Percentiles rank a stretch among this genome's conserved stretches.
Conservation (phyloP, 2,329 filamentous ascomycete species). For the Aspergillus felis region DNA sequence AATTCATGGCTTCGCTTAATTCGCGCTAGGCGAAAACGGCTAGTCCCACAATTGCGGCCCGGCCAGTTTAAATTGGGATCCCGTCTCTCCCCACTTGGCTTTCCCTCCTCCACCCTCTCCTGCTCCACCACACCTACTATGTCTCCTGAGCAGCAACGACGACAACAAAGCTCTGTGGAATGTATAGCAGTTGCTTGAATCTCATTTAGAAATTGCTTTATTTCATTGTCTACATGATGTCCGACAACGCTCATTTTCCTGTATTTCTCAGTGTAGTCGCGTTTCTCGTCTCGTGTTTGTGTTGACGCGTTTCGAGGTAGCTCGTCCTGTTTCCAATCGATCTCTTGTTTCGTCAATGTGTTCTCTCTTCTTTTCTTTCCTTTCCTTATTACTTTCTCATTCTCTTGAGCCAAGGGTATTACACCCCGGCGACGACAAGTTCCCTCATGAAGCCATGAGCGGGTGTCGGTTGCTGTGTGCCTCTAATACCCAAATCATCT, state of each 20-base stretch:
- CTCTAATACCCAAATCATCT: conserved; percentile 16
- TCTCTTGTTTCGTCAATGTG: background rate
- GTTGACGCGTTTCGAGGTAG: background rate
- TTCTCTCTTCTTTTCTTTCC: background rate
- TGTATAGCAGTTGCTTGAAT: background rate
- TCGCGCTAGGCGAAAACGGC: background rate
- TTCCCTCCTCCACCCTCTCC: background rate
- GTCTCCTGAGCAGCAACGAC: background rate
- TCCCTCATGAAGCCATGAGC: conserved; percentile 2
- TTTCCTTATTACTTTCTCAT: conserved; percentile 1
- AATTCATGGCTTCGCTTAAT: background rate
- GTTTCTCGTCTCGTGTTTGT: background rate
- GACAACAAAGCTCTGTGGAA: background rate
- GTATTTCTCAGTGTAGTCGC: background rate
- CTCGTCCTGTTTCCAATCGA: background rate
- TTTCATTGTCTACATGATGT: background rate
- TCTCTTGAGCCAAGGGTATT: conserved; percentile 5
- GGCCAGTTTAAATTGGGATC: background rate
- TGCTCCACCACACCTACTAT: background rate
- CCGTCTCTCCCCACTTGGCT: background rate
- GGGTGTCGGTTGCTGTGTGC: conserved; percentile 16
- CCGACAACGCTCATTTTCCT: background rate
- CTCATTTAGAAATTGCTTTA: background rate
- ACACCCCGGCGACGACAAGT: conserved; percentile 14
- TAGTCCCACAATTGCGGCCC: background rate